These are phyloP conservation scores for Pyricularia sp. DNA, from an alignment of 2,329 filamentous ascomycete species.

Conservation along the genomic window DNA sequence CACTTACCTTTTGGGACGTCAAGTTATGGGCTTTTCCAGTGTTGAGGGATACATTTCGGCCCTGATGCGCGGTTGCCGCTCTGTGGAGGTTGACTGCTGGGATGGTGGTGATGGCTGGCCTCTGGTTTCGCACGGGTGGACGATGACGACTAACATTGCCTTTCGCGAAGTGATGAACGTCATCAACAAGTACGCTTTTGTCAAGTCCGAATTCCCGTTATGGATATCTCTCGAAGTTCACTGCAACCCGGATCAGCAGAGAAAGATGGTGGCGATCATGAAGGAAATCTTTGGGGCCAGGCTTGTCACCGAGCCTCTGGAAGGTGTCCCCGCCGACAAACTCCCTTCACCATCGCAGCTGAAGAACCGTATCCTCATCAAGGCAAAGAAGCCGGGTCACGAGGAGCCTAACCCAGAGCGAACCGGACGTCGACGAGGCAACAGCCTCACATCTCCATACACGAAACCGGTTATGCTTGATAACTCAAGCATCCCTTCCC, in stretches of 20 bases:
- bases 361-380: slow-evolving; percentile 74
- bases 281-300: slow-evolving; percentile 69
- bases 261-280: slow-evolving; percentile 82
- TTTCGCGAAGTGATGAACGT: slow-evolving; percentile 88
- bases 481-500: slow-evolving; percentile 35
- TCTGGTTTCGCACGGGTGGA: slow-evolving; percentile 81
- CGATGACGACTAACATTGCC: slow-evolving; percentile 74
- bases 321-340: slow-evolving; percentile 47
- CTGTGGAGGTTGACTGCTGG: slow-evolving; percentile 97
- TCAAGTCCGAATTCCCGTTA: slow-evolving; percentile 73
- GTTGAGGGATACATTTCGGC: slow-evolving; percentile 90
- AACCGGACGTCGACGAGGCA: slow-evolving; percentile 39
- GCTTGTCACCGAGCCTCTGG: slow-evolving; percentile 61
- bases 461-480: slow-evolving; percentile 50
- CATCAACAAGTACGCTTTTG: slow-evolving; percentile 90
- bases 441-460: slow-evolving; percentile 69
- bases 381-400: slow-evolving; percentile 70
- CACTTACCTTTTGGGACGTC: slow-evolving; percentile 85
- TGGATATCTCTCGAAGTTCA: slow-evolving; percentile 95
- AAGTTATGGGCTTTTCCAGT: slow-evolving; percentile 80
- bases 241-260: slow-evolving; percentile 72
- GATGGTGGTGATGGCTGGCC: slow-evolving; percentile 80
- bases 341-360: slow-evolving; percentile 81
- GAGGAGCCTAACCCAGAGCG: slow-evolving; percentile 26
- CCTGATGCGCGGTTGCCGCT: slow-evolving; percentile 78